These are phyloP conservation scores for Colletotrichum nymphaeae DNA, from an alignment of 2,329 filamentous ascomycete genomes.

Conservation along the genomic window DNA sequence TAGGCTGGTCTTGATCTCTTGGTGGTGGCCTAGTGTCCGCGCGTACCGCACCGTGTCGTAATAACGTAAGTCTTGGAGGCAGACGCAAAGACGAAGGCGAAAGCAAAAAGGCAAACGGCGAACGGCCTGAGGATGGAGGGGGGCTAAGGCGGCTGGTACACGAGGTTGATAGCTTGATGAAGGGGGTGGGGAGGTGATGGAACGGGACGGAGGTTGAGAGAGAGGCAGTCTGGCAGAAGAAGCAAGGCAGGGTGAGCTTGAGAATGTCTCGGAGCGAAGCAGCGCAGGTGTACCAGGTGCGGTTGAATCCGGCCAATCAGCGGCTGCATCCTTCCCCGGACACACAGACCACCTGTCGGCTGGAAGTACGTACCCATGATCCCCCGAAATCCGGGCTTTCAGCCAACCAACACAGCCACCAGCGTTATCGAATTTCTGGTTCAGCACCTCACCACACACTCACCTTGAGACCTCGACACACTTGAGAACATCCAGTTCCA, in stretches of 20 bases:
- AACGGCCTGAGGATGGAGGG: background rate
- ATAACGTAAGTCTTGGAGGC: conserved; percentile 9
- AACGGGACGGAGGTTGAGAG: background rate
- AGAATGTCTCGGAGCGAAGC: conserved; percentile 25
- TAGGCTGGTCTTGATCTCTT: background rate
- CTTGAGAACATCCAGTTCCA: background rate
- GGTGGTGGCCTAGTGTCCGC: conserved; percentile 30
- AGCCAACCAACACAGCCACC: background rate
- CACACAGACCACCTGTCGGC: background rate
- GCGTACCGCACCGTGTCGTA: conserved; percentile 33
- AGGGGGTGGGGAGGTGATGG: conserved; percentile 5
- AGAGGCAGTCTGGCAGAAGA: background rate
- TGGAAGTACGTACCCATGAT: background rate
- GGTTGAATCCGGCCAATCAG: conserved; percentile 27
- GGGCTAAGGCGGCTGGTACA: conserved; percentile 21
- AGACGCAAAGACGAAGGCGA: background rate
- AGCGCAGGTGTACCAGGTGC: conserved; percentile 14
- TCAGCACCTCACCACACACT: too few relatives aligned
- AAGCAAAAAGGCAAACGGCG: background rate
- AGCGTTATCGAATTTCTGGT: too few relatives aligned
- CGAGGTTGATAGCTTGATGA: conserved; percentile 8
- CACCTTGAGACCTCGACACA: background rate
- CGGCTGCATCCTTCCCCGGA: background rate
- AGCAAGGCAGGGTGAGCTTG: conserved; percentile 21
- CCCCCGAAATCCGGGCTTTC: background rate